phyloP scores from a whole-genome alignment of 2,329 filamentous ascomycete species.

The Daldinia sp. region DNA sequence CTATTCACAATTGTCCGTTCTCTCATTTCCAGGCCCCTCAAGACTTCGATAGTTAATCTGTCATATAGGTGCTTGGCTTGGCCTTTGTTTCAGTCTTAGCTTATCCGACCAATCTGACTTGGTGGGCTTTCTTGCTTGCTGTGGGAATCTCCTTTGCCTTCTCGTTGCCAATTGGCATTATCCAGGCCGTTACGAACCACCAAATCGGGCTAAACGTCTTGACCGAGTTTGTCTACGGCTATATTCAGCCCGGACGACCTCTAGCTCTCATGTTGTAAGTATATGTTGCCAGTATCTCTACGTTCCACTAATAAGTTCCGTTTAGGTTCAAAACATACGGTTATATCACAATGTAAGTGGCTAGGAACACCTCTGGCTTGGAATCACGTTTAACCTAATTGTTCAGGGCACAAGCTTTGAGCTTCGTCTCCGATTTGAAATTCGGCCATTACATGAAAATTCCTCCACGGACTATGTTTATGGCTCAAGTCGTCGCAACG shows the following conservation, averaged over 20 bases:
- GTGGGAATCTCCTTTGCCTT: conserved; percentile 71
- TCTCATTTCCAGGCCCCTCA: neutral
- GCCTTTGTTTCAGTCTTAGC: conserved; percentile 64
- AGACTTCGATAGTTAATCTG: conserved; percentile 12
- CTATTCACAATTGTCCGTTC: conserved; percentile 62
- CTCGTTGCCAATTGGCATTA: conserved; percentile 72
- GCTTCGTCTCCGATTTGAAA: conserved; percentile 72
- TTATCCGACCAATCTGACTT: conserved; percentile 72
- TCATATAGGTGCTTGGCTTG: conserved; percentile 58
- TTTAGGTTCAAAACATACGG: conserved; percentile 69
- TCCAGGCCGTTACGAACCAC: conserved; percentile 74
- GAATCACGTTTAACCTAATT: neutral
- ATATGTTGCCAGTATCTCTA: neutral
- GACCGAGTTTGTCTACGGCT: conserved; percentile 77
- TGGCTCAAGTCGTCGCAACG: conserved; percentile 70
- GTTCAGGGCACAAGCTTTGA: conserved; percentile 65
- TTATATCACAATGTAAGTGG: conserved; percentile 64
- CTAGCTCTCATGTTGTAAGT: conserved; percentile 75
- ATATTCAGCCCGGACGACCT: conserved; percentile 76
- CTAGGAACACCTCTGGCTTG: conserved; percentile 46
- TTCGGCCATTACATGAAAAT: conserved; percentile 79
- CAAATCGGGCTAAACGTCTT: conserved; percentile 78
- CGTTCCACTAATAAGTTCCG: conserved; percentile 30
- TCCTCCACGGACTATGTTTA: conserved; percentile 72
- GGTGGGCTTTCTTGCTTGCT: conserved; percentile 77